Percentiles rank a stretch among this genome's conserved stretches.
These are phyloP conservation scores for Trichoderma reesei DNA, from an alignment of 495 filamentous ascomycete genomes.

Conservation along the genomic window DNA sequence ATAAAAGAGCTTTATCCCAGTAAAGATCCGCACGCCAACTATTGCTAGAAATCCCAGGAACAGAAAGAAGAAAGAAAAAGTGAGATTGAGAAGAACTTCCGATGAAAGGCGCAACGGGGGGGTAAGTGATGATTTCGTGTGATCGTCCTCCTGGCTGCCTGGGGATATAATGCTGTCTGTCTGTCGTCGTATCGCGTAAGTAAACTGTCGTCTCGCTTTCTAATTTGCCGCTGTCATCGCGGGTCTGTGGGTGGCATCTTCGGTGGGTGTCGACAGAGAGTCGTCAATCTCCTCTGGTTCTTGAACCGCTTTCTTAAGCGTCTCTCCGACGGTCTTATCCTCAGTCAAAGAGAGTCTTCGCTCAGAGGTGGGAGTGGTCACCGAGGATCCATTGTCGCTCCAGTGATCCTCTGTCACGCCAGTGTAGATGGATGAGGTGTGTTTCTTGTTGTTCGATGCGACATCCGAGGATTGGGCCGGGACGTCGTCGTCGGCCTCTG, in stretches of 20 bases:
- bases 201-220: background rate
- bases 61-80: background rate
- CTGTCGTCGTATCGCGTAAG: background rate
- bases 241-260: background rate
- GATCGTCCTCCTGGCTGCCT: background rate
- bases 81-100: too few relatives aligned
- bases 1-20: constrained; percentile 4
- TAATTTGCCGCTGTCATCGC: background rate
- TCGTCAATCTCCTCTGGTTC: background rate
- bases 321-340: background rate
- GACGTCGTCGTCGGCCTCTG: background rate
- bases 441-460: background rate
- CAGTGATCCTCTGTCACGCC: constrained; percentile 4
- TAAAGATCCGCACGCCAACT: constrained; percentile 5
- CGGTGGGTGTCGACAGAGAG: background rate
- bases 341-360: background rate
- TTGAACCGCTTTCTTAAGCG: background rate
- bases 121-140: background rate
- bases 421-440: constrained; percentile 5
- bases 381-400: background rate
- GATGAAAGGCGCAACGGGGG: background rate
- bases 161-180: constrained; percentile 1
- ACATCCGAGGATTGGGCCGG: background rate
- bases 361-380: constrained; percentile 10
- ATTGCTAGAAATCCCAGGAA: background rate